Conservation (phyloP, 495 filamentous ascomycete species). For the Tuber borchii region DNA sequence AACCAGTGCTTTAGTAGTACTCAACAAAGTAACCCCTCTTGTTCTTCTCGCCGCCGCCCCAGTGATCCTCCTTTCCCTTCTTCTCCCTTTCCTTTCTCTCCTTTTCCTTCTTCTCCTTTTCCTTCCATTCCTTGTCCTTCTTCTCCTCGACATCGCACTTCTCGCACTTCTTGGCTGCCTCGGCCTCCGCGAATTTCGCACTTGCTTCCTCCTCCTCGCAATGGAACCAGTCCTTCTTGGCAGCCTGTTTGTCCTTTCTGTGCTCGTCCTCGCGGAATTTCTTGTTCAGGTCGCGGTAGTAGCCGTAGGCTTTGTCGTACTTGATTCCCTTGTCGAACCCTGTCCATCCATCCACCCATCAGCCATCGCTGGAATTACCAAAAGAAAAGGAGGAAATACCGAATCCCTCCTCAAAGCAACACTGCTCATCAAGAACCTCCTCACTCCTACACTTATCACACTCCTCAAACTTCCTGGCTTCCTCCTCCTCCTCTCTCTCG, state of each 20-base stretch:
- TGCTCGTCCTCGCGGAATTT: background rate
- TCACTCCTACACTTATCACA: background rate
- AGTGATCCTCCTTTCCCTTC: too few relatives aligned
- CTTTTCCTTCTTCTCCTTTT: background rate
- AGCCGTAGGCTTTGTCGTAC: background rate
- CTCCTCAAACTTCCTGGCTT: background rate
- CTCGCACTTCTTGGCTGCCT: background rate
- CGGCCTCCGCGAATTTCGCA: background rate
- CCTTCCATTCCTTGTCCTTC: background rate
- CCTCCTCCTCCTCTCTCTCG: background rate
- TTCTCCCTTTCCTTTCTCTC: background rate
- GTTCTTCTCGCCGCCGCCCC: too few relatives aligned
- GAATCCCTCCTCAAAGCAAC: background rate
- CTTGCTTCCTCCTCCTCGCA: background rate
- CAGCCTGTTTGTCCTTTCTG: background rate
- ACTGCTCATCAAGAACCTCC: background rate
- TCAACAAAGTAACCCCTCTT: background rate
- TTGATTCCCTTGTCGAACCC: background rate
- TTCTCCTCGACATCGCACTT: background rate
- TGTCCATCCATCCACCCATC: background rate
- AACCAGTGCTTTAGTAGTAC: background rate
- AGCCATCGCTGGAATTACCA: background rate
- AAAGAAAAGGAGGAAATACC: background rate
- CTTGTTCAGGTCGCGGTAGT: background rate
- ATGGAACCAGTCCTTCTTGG: background rate